Evolutionary conservation across 352 stramenopile genomes (phyloP), one percentile per base, ranked within the genome.

Genomic region (Pythium dissotocum): DNA sequence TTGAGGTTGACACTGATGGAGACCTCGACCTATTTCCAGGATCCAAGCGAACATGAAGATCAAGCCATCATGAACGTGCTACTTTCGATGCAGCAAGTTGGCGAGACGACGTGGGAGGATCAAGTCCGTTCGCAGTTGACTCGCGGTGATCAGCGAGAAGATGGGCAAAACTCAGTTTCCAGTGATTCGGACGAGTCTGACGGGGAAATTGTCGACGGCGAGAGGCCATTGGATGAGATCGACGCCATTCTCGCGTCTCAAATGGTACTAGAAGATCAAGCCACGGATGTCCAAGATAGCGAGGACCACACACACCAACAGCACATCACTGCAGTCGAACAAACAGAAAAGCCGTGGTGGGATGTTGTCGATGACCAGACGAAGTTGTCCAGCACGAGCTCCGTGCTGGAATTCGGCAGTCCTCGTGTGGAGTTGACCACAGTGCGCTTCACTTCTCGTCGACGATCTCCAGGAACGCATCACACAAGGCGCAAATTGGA

Each of bases 181-280:
- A 66, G 65, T 33, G 57, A 65, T 12, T 14, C 8, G 3, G 63
- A 51, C 18, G 38, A 52, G 5, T 61, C 46, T 24, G 51, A 76
- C 12, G 65, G 75, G 18, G 71, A 78, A 2, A 63, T 67, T n/a
- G 38, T 55, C 36, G 61, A 74, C 18, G 54, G 77, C 35, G 73
- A 63, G n/a, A 44, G n/a, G 12, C 36, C 12, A 30, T n/a, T 79
- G 53, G 65, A 79, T 36, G 86, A 94, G 63, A 89, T 91, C 55
- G 55, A 65, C 2, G 83, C 90, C 42, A 94, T 94, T 40, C 67
- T 94, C 30, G 79, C 82, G 18, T 89, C 86, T 7, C 86, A 94
- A 48, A 61, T 56, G 5, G 26, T 76, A 0, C 28, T 79, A 35
- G 78, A 80, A 68, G 32, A 72, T 4, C 44, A 58, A 40, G 12